A percentile compares a stretch with the other conserved stretches of the same genome.
Evolutionary conservation across 306 rosid species (phyloP).

Genomic region (Abrus pulchellus): DNA sequence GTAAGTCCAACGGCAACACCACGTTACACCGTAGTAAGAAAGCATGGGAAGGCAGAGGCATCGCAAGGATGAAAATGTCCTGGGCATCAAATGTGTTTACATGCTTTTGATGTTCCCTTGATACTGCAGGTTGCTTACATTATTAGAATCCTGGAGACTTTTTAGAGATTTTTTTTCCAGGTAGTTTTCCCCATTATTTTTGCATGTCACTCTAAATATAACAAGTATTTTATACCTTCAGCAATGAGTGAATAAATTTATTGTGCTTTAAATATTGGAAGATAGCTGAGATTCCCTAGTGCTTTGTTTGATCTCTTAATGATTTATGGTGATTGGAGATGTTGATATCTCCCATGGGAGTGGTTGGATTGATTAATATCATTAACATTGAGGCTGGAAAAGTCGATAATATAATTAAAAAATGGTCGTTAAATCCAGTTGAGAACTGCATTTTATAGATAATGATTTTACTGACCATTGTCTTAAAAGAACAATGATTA

Average conservation of each 20-base stretch:
- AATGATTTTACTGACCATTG: too few relatives aligned
- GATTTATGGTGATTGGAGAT: background rate
- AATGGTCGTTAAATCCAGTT: too few relatives aligned
- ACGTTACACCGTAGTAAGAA: background rate
- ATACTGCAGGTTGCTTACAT: conserved; percentile 1
- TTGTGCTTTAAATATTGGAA: conserved; percentile 29
- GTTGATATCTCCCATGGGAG: conserved; percentile 11
- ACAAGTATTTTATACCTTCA: conserved; percentile 31
- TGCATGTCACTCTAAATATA: conserved; percentile 7
- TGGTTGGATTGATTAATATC: background rate
- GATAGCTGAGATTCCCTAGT: conserved; percentile 5
- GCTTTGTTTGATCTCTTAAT: background rate
- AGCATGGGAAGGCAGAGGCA: conserved; percentile 45
- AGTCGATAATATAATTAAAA: background rate
- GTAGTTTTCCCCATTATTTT: conserved; percentile 27
- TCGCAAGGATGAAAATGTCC: conserved; percentile 36
- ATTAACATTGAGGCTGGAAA: background rate
- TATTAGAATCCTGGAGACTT: conserved; percentile 27
- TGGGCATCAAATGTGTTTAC: conserved; percentile 30
- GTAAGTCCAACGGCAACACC: background rate
- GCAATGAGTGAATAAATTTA: conserved; percentile 24
- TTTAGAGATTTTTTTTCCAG: background rate
- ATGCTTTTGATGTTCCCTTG: conserved; percentile 40
- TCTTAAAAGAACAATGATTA: too few relatives aligned
- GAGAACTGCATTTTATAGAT: too few relatives aligned